A percentile compares a stretch with the other conserved stretches of the same genome.
phyloP scores from a whole-genome alignment of 495 filamentous ascomycete species.

The Talaromyces liani region DNA sequence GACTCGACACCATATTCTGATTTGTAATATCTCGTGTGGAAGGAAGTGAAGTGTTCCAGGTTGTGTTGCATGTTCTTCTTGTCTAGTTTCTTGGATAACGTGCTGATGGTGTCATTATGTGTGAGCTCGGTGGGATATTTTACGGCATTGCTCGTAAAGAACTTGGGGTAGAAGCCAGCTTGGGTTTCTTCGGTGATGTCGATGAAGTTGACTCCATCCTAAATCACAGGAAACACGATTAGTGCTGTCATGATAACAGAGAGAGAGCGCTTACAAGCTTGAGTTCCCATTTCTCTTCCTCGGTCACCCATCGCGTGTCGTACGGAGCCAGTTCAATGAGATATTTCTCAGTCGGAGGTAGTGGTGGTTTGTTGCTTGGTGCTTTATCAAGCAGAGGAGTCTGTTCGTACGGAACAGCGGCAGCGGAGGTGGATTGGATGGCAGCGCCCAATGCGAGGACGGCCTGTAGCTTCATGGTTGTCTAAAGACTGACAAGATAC shows the following conservation, averaged over 20 bases:
- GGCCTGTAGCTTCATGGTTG: constrained; percentile 24
- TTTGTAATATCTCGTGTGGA: constrained; percentile 86
- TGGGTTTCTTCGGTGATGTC: constrained; percentile 70
- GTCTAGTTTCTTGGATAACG: constrained; percentile 58
- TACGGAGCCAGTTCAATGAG: constrained; percentile 87
- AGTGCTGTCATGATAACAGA: not conserved
- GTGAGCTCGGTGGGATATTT: constrained; percentile 61
- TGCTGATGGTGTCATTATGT: constrained; percentile 57
- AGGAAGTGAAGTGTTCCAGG: constrained; percentile 69
- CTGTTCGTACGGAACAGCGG: constrained; percentile 30
- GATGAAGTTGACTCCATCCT: constrained; percentile 88
- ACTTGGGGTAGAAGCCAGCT: constrained; percentile 24
- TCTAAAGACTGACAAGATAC: not conserved
- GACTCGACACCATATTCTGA: constrained; percentile 81
- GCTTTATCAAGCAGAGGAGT: constrained; percentile 27
- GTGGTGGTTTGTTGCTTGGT: constrained; percentile 6
- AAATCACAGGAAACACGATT: constrained; percentile 2
- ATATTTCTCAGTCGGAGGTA: constrained; percentile 42
- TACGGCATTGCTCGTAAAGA: constrained; percentile 22
- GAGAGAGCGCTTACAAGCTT: constrained; percentile 55
- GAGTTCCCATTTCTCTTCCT: constrained; percentile 91
- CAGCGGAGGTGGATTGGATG: constrained; percentile 21
- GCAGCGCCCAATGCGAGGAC: constrained; percentile 27
- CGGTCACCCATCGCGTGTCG: constrained; percentile 75
- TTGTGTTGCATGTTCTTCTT: constrained; percentile 74